These are phyloP conservation scores for Citrus hindsii DNA, from an alignment of 345 rosid genomes.

Conservation along the genomic window DNA sequence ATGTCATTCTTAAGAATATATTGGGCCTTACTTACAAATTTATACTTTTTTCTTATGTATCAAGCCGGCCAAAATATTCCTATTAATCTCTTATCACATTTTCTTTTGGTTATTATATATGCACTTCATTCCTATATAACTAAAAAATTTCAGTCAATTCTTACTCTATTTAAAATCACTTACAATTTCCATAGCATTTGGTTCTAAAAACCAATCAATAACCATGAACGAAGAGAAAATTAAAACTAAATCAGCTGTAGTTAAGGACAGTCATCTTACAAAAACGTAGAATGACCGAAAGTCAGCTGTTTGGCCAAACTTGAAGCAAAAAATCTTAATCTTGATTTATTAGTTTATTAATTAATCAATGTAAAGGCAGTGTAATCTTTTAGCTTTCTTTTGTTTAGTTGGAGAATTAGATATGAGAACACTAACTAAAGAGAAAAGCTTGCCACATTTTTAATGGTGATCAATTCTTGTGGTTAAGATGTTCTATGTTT, in stretches of 20 bases:
- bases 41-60: no score
- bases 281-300: background rate
- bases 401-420: constrained; percentile 18
- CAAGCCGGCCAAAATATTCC: no score
- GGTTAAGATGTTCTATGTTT: constrained; percentile 22
- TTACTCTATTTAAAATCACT: background rate
- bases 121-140: background rate
- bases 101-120: no score
- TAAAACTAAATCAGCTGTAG: background rate
- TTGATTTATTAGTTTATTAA: background rate
- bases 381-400: constrained; percentile 4
- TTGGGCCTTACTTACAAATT: no score
- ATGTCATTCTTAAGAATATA: no score
- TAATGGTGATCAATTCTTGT: constrained; percentile 14
- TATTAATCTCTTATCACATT: no score
- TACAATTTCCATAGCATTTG: background rate
- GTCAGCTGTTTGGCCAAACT: background rate
- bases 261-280: background rate
- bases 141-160: background rate
- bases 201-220: background rate
- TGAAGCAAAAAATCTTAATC: background rate
- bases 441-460: constrained; percentile 12
- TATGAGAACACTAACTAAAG: constrained; percentile 13
- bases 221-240: background rate
- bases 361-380: background rate